Conservation (phyloP, 495 filamentous ascomycete species). For the Opeltia flavorubescens region DNA sequence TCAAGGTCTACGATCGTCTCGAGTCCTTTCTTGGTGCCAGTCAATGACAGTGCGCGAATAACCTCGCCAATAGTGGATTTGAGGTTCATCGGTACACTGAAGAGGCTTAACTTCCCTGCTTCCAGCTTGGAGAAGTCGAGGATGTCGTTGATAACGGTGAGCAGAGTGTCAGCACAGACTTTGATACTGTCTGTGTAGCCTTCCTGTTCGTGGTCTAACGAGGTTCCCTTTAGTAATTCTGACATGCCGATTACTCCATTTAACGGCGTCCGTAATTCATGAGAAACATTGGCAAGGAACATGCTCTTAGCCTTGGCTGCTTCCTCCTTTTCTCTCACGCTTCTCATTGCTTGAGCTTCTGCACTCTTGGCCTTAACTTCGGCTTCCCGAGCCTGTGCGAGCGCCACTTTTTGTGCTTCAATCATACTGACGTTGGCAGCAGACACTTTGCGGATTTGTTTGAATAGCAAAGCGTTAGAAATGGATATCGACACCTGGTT, state of each 20-base stretch:
- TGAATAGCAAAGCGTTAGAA: conserved; percentile 76
- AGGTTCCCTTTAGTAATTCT: conserved; percentile 68
- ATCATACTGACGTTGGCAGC: conserved; percentile 79
- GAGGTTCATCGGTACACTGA: conserved; percentile 69
- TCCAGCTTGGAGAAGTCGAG: conserved; percentile 89
- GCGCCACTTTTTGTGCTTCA: conserved; percentile 66
- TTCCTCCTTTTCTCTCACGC: conserved; percentile 80
- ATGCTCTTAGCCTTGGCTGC: conserved; percentile 82
- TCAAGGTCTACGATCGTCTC: conserved; percentile 58
- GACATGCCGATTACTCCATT: conserved; percentile 86
- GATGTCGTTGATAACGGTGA: conserved; percentile 93
- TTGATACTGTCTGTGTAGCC: conserved; percentile 87
- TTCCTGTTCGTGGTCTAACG: conserved; percentile 65
- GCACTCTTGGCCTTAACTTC: conserved; percentile 73
- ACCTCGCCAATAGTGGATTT: conserved; percentile 80
- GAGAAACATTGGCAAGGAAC: conserved; percentile 85
- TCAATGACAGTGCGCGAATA: conserved; percentile 71
- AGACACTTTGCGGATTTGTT: conserved; percentile 63
- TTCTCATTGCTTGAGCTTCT: conserved; percentile 70
- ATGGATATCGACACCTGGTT: conserved; percentile 84
- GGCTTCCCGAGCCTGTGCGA: conserved; percentile 63
- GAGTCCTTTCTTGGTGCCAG: conserved; percentile 63
- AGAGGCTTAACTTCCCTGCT: conserved; percentile 90
- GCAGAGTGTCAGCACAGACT: conserved; percentile 74
- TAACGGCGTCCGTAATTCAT: conserved; percentile 73